Evolutionary conservation across 352 stramenopile genomes (phyloP).

Genomic region (Phytophthora uliginosa): DNA sequence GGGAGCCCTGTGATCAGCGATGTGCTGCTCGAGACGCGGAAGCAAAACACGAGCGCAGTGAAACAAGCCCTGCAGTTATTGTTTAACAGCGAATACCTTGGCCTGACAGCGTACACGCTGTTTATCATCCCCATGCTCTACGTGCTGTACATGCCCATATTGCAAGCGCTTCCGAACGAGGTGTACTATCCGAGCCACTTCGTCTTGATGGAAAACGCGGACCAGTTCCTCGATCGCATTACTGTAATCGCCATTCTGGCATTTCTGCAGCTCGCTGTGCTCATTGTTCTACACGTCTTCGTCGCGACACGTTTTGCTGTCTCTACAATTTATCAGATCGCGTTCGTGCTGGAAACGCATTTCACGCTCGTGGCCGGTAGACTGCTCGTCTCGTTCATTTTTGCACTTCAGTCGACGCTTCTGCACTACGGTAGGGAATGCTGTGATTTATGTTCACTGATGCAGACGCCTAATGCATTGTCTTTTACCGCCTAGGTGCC

Average conservation of each 20-base stretch:
- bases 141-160: conserved; percentile 24
- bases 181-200: conserved; percentile 29
- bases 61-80: conserved; percentile 39
- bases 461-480: not conserved
- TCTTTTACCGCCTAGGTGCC: conserved; percentile 5
- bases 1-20: conserved; percentile 14
- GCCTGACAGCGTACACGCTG: conserved; percentile 34
- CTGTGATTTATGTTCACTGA: not conserved
- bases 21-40: conserved; percentile 11
- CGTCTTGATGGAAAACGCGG: conserved; percentile 5
- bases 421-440: conserved; percentile 18
- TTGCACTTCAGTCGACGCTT: conserved; percentile 12
- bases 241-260: conserved; percentile 23
- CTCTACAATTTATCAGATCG: conserved; percentile 39
- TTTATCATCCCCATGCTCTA: conserved; percentile 41
- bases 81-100: conserved; percentile 49
- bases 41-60: conserved; percentile 30
- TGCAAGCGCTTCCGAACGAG: conserved; percentile 20
- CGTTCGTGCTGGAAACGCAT: conserved; percentile 54
- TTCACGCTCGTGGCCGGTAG: conserved; percentile 35
- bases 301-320: conserved; percentile 23
- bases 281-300: conserved; percentile 22
- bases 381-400: conserved; percentile 31
- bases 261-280: conserved; percentile 14
- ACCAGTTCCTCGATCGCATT: conserved; percentile 16